Percentiles rank a stretch among this genome's conserved stretches.
Evolutionary conservation across 768 basidiomycete species (phyloP).

Genomic region (Paxillus involutus): DNA sequence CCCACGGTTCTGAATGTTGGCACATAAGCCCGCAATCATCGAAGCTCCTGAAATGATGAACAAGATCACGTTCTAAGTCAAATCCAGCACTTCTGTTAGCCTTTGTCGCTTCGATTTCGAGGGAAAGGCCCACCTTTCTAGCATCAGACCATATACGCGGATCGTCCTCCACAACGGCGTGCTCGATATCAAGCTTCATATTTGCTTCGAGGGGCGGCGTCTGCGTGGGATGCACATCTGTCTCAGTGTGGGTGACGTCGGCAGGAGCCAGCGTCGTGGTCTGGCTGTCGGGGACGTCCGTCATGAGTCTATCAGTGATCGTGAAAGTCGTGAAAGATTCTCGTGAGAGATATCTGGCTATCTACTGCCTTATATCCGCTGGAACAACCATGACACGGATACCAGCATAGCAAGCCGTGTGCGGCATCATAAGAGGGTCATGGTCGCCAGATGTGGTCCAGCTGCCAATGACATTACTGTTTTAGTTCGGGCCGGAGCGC

Average conservation of each 20-base stretch:
- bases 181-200: slow-evolving; percentile 35
- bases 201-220: not conserved
- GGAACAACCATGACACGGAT: not conserved
- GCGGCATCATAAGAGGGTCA: not conserved
- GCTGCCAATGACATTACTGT: no score
- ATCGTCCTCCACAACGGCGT: slow-evolving; percentile 52
- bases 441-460: not conserved
- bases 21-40: slow-evolving; percentile 27
- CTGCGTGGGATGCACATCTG: not conserved
- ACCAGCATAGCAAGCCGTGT: not conserved
- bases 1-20: slow-evolving; percentile 32
- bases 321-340: not conserved
- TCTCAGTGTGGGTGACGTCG: not conserved
- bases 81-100: not conserved
- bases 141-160: slow-evolving; percentile 58
- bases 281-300: slow-evolving; percentile 1
- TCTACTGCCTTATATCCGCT: not conserved
- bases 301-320: slow-evolving; percentile 4
- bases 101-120: not conserved
- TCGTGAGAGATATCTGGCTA: not conserved
- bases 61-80: slow-evolving; percentile 17
- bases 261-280: not conserved
- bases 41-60: slow-evolving; percentile 27
- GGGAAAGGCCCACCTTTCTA: slow-evolving; percentile 46
- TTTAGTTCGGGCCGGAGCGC: no score